Percentiles rank a stretch among this genome's conserved stretches.
Evolutionary conservation across 106 monocot species (phyloP).

Genomic region (Narthecium ossifragum): DNA sequence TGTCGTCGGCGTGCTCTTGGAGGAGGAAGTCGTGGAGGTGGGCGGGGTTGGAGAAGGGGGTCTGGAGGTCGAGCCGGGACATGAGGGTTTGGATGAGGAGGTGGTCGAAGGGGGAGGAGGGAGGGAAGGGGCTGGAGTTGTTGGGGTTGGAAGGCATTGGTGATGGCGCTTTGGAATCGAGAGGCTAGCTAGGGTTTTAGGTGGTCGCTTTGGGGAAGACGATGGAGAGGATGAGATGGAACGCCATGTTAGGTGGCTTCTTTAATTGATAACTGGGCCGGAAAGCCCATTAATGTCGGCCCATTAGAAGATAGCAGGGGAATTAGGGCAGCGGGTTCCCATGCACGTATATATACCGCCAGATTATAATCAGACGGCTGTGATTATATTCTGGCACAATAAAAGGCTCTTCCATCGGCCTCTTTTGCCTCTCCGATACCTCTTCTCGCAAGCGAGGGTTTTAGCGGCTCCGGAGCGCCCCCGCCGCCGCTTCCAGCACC

Average conservation of each 20-base stretch:
- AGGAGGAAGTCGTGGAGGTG: no score
- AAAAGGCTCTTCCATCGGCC: neutral
- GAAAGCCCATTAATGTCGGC: neutral
- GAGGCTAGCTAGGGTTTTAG: neutral
- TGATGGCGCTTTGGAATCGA: conserved; percentile 39
- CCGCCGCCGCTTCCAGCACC: no score
- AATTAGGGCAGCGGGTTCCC: neutral
- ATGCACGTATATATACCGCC: no score
- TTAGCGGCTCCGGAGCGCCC: neutral
- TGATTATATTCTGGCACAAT: neutral
- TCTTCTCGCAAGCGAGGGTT: neutral
- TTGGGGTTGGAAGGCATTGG: conserved; percentile 41
- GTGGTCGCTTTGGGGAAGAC: neutral
- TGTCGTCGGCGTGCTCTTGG: no score
- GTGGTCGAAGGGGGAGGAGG: conserved; percentile 55
- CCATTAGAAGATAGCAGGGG: neutral
- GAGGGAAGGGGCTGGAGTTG: conserved; percentile 12
- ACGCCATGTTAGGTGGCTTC: neutral
- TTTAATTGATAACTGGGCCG: neutral
- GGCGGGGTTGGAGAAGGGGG: no score
- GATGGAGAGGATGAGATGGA: neutral
- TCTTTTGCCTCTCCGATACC: neutral
- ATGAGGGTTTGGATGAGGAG: conserved; percentile 26
- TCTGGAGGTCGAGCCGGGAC: no score
- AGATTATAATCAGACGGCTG: neutral